Percentiles rank a stretch among this genome's conserved stretches.
Evolutionary conservation across 2,329 filamentous ascomycete genomes (phyloP).

Genomic region (Cladosporium phlei): DNA sequence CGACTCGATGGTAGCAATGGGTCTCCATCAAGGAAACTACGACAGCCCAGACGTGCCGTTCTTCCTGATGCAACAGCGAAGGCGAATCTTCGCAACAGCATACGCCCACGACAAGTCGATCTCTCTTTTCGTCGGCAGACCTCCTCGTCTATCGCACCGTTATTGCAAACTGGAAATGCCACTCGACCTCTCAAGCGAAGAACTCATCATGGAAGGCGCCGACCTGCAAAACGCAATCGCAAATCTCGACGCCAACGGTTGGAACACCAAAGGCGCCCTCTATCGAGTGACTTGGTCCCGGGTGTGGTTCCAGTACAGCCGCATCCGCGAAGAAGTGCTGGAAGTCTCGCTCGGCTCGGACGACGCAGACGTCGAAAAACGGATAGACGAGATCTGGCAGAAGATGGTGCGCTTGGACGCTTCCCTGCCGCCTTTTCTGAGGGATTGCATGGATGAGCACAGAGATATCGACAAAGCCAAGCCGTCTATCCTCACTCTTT

Average conservation of each 20-base stretch:
- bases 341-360: constrained; percentile 49
- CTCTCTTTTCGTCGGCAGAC: constrained; percentile 41
- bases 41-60: constrained; percentile 30
- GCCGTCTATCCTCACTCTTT: constrained; percentile 27
- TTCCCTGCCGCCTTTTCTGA: constrained; percentile 29
- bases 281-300: constrained; percentile 44
- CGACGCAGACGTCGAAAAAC: constrained; percentile 35
- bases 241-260: constrained; percentile 47
- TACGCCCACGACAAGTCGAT: constrained; percentile 32
- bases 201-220: constrained; percentile 43
- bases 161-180: constrained; percentile 53
- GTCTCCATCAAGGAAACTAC: constrained; percentile 32
- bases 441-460: constrained; percentile 10
- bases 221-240: constrained; percentile 37
- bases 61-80: constrained; percentile 30
- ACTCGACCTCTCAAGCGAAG: constrained; percentile 50
- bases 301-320: constrained; percentile 45
- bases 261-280: constrained; percentile 46
- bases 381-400: constrained; percentile 36
- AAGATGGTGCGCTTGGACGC: constrained; percentile 38
- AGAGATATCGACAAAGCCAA: constrained; percentile 4
- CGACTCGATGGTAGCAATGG: constrained; percentile 32
- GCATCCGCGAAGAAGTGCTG: constrained; percentile 55
- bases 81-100: constrained; percentile 27
- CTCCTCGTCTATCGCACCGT: constrained; percentile 45